Evolutionary conservation across 257 asterid species (phyloP), one percentile per base, ranked within the genome.

Genomic region (Lycium barbarum): DNA sequence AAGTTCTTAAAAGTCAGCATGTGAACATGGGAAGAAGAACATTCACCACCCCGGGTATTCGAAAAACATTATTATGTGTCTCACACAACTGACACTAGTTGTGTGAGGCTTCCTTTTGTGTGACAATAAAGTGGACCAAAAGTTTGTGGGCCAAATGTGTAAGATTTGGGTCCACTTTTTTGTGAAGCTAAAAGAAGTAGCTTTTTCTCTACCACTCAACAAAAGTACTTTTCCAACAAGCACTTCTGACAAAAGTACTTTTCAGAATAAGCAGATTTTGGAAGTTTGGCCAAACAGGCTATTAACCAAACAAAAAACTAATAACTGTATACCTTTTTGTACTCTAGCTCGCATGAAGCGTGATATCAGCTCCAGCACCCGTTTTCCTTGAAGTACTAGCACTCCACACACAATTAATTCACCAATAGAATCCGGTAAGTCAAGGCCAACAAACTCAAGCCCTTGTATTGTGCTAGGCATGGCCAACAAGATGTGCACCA

Each of bases 391-490:
- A 81, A 97, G 93, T 87, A 97, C 97, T 89, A 97, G 86, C 61
- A 95, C 95, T 71, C 94, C 97, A 84, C 93, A 91, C 83, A 95
- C 97, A 80, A 97, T 92, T 86, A 97, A 10, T 88, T 97, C 99
- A 51, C 98, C 99, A 80, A 97, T 87, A 45, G 99, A 95, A 91
- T 97, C 99, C 26, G 99, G 99, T 88, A 97, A 90, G 90, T 97
- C 99, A 57, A 97, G 90, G 72, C 99, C 99, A 84, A 90, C 94
- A 89, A 97, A 95, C 90, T 97, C 99, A 84, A 97, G 98, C 83
- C 99, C 99, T 83, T 97, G 98, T 87, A 94, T 83, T 7, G 95
- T 83, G 90, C 94, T 91, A 62, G 98, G 98, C 84, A 83, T 83
- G 80, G 96, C 91, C 82, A 91, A 82, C 87, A 93, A 92, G 83